Evolutionary conservation across 176 grass and related monocot genomes (phyloP), one percentile per base, ranked within the genome.

Genomic region (Pharus latifolius): DNA sequence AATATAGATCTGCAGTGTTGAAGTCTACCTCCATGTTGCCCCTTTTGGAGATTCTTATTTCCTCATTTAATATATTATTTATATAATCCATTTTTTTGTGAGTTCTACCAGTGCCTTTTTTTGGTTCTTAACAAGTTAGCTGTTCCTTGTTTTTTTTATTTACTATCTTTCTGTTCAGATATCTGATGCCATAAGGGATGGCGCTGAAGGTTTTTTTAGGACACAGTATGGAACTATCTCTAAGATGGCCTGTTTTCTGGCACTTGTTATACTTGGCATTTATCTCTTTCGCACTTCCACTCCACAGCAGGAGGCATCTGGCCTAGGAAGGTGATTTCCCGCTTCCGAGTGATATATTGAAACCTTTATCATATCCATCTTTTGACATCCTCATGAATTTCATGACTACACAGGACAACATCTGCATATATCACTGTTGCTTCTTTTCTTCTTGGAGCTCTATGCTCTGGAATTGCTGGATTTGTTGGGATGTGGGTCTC

Each of bases 401-500:
- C 37, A 64, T 76, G 8, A 10, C 28, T 18, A 45, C 44, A 49
- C 84, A 99, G 95, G 87, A 70, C 76, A 65, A 90, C 90, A 73
- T 88, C 84, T 64, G 95, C 95, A 71, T 94, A 81, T 81, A 94
- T 99, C 73, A 99, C 90, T 1, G 90, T 94, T 73, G 87, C 82
- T 80, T 82, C 95, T 44, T 99, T 99, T 85, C 95, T 99, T 30
- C 78, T 99, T 64, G 95, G 95, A 85, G 90, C 95, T 43, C 25
- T 99, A 60, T 99, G 95, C 86, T 99, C 95, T 72, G 95, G 90
- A 75, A 79, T 94, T 60, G 95, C 95, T 56, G 95, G 95, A 27
- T 99, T 90, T 86, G 90, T 99, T 65, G 95, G 95, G 63, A 99
- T 99, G 95, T 99, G 90, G 95, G 95, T 99, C 1, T 99, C 95